Percentiles rank a stretch among this genome's conserved stretches.
These are phyloP conservation scores for Suillus brevipes DNA, from an alignment of 768 basidiomycete species.

Conservation along the genomic window DNA sequence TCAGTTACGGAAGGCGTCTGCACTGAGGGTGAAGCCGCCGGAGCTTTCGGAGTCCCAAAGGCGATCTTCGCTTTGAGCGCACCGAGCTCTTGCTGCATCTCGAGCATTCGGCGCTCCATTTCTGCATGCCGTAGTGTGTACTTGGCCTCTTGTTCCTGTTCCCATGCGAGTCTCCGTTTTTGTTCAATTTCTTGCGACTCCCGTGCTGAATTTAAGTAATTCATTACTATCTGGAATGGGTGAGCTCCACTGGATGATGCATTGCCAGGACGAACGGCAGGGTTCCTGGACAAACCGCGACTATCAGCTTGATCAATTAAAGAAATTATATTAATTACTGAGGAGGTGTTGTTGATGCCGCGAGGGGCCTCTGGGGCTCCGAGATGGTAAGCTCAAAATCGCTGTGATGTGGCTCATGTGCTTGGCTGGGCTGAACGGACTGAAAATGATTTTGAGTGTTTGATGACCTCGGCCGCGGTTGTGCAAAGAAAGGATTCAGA, in stretches of 20 bases:
- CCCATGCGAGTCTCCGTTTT: slow-evolving; percentile 63
- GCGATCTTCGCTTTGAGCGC: slow-evolving; percentile 43
- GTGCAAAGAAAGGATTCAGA: slow-evolving; percentile 66
- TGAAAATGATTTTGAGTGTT: slow-evolving; percentile 27
- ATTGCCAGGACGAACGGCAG: slow-evolving; percentile 23
- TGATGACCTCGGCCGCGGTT: slow-evolving; percentile 36
- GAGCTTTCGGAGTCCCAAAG: slow-evolving; percentile 20
- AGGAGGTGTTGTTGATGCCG: slow-evolving; percentile 35
- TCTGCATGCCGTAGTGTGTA: slow-evolving; percentile 54
- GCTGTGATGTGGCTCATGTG: slow-evolving; percentile 56
- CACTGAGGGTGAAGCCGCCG: slow-evolving; percentile 11
- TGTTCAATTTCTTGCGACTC: slow-evolving; percentile 63
- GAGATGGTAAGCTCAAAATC: slow-evolving; percentile 65
- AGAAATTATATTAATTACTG: slow-evolving; percentile 34
- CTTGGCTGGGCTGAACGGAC: slow-evolving; percentile 33
- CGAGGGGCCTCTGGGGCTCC: slow-evolving; percentile 31
- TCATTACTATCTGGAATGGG: slow-evolving; percentile 60
- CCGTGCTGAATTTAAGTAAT: slow-evolving; percentile 55
- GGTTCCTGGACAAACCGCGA: slow-evolving; percentile 9
- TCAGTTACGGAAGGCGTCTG: not conserved
- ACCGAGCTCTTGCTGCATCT: slow-evolving; percentile 55
- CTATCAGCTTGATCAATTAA: slow-evolving; percentile 3
- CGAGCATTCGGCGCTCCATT: slow-evolving; percentile 55
- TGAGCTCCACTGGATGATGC: slow-evolving; percentile 39
- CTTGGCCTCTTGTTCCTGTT: slow-evolving; percentile 67